phyloP scores from a whole-genome alignment of 306 rosid genomes.

The Ceratonia siliqua region DNA sequence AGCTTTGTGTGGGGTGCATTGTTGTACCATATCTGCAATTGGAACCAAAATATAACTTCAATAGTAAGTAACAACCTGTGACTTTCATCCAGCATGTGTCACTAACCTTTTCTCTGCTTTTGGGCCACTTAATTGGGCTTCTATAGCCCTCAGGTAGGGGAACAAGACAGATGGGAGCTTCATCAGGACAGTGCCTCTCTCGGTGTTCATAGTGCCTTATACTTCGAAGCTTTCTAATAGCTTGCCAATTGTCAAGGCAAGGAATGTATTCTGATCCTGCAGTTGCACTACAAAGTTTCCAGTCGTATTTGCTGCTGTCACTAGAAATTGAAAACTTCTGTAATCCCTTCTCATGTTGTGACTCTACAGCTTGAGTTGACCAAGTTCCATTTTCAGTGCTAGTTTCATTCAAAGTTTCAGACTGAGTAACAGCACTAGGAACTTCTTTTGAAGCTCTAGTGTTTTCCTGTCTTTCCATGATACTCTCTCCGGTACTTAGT shows the following conservation, averaged over 20 bases:
- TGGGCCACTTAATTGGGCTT: constrained; percentile 72
- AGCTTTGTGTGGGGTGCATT: constrained; percentile 82
- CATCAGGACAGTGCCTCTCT: constrained; percentile 89
- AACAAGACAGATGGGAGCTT: constrained; percentile 73
- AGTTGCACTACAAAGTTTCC: constrained; percentile 74
- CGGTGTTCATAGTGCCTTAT: constrained; percentile 68
- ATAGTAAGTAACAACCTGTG: constrained; percentile 21
- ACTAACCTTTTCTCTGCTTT: constrained; percentile 78
- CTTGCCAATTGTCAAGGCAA: constrained; percentile 76
- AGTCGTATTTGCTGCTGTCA: constrained; percentile 39
- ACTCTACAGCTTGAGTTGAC: constrained; percentile 55
- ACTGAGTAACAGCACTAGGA: background rate
- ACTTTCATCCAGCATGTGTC: background rate
- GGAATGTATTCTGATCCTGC: constrained; percentile 89
- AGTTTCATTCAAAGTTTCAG: constrained; percentile 48
- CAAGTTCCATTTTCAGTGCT: constrained; percentile 47
- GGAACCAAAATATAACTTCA: constrained; percentile 36
- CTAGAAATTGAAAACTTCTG: constrained; percentile 32
- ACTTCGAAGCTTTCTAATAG: constrained; percentile 61
- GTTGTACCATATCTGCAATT: constrained; percentile 76
- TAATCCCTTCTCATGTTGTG: constrained; percentile 50
- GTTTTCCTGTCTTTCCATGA: constrained; percentile 32
- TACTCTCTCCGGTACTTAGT: constrained; percentile 39
- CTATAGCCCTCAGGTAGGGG: constrained; percentile 75
- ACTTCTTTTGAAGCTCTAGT: constrained; percentile 37